phyloP scores from a whole-genome alignment of 179 eudicot species.

The Vitellaria paradoxa region DNA sequence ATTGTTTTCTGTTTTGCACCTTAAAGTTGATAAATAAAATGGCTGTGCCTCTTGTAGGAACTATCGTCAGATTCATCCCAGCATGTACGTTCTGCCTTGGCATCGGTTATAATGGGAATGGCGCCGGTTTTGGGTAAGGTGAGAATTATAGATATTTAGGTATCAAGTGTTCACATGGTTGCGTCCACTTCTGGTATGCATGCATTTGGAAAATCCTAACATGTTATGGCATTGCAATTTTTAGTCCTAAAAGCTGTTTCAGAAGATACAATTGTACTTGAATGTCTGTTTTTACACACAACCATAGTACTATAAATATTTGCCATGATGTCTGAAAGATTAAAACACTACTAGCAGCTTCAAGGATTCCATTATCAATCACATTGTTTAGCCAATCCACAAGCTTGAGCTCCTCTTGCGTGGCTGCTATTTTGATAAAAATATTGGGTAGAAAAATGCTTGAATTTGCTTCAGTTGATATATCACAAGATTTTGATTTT shows the following conservation, averaged over 20 bases:
- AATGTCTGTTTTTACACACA: too few relatives aligned
- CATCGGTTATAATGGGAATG: slow-evolving; percentile 99
- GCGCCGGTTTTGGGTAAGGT: slow-evolving; percentile 98
- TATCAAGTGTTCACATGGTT: not conserved
- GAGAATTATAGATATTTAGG: slow-evolving; percentile 1
- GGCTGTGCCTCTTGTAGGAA: slow-evolving; percentile 46
- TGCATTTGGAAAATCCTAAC: not conserved
- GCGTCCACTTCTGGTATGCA: not conserved
- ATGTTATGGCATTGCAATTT: not conserved
- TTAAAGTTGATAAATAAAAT: not conserved
- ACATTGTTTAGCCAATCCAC: not conserved
- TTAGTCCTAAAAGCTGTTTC: not conserved
- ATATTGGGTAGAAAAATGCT: not conserved
- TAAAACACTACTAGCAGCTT: not conserved
- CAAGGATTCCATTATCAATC: not conserved
- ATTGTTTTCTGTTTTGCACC: not conserved
- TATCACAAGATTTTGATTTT: not conserved
- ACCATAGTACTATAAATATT: not conserved
- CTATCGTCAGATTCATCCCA: slow-evolving; percentile 97
- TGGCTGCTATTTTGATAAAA: not conserved
- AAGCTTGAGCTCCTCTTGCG: not conserved
- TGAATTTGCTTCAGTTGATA: not conserved
- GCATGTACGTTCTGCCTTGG: slow-evolving; percentile 98
- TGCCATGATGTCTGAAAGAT: not conserved
- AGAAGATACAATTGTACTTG: too few relatives aligned